Evolutionary conservation across 306 rosid species (phyloP).

Genomic region (Phaseolus lunatus): DNA sequence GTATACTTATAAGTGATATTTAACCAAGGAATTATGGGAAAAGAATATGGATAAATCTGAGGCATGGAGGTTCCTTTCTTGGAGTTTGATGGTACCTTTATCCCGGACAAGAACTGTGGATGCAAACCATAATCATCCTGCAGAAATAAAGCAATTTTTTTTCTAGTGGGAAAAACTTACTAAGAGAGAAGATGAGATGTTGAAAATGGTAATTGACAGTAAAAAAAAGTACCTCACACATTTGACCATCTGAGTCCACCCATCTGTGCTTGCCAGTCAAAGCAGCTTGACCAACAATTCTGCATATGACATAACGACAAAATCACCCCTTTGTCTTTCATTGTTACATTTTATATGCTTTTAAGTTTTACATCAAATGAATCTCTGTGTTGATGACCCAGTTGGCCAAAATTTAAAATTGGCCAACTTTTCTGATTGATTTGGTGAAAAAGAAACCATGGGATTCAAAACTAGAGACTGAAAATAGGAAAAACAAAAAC

Average conservation of each 20-base stretch:
- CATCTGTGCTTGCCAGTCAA: conserved; percentile 70
- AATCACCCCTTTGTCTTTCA: conserved; percentile 23
- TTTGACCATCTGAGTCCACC: conserved; percentile 63
- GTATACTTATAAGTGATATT: background rate
- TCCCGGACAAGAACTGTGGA: conserved; percentile 69
- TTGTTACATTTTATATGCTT: background rate
- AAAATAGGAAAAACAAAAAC: background rate
- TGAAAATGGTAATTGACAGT: background rate
- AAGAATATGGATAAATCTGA: background rate
- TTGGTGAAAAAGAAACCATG: background rate
- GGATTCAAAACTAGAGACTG: background rate
- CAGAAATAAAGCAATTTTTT: conserved; percentile 30
- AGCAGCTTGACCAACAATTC: conserved; percentile 80
- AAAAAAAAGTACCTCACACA: conserved; percentile 53
- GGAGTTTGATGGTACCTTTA: conserved; percentile 61
- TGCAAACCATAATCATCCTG: conserved; percentile 60
- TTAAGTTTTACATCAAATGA: background rate
- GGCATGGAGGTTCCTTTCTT: conserved; percentile 8
- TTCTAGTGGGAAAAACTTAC: background rate
- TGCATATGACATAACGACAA: conserved; percentile 43
- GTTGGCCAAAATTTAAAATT: background rate
- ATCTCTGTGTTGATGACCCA: background rate
- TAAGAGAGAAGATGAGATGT: background rate
- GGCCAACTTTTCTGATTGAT: background rate
- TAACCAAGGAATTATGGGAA: conserved; percentile 1